Evolutionary conservation across 2,329 filamentous ascomycete genomes (phyloP), one percentile per base, ranked within the genome.

Genomic region (Aspergillus vadensis): DNA sequence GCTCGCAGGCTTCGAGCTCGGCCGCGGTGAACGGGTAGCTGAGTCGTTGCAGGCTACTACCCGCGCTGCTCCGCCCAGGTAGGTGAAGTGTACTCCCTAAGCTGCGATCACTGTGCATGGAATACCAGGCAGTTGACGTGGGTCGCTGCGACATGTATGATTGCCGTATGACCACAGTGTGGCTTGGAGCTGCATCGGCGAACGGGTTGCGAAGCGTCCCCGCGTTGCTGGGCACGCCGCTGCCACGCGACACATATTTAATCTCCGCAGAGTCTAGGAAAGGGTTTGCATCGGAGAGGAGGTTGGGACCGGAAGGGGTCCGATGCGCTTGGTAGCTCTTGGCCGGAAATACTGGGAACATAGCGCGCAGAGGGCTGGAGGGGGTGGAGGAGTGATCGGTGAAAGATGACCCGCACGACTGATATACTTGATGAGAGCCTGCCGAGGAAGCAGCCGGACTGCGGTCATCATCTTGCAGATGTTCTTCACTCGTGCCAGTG

Each of bases 71-170:
- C 25, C 67, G 62, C 6, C 70, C 69, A 0, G 71, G 72, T 3
- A 73, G 67, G 12, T 72, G 54, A 43, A 74, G 65, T 1, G 72
- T 74, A 58, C 71, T 72, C 21, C 70, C 70, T 15, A 67, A 56
- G 32, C 69, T 71, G 21, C 58, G 60, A n/a, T 65, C 61, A 44
- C 67, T 63, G 32, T 63, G 57, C 17, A 66, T 53, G n/a, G 64
- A 66, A 5, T 44, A 41, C 6, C 62, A 48, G 54, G 59, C 39
- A 38, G 54, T 10, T 21, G 43, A 44, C 14, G 23, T 6, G 32
- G 32, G 44, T 32, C 25, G 36, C 50, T 39, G 32, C n/a, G 47
- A 56, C 30, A 51, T 59, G 14, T 55, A 9, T 15, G 36, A 43
- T 7, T 30, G 43, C 21, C 38, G 52, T 39, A 44, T 6, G 23